Evolutionary conservation across 1,284 basidiomycete genomes (phyloP).

Genomic region (Blastosporella zonata): DNA sequence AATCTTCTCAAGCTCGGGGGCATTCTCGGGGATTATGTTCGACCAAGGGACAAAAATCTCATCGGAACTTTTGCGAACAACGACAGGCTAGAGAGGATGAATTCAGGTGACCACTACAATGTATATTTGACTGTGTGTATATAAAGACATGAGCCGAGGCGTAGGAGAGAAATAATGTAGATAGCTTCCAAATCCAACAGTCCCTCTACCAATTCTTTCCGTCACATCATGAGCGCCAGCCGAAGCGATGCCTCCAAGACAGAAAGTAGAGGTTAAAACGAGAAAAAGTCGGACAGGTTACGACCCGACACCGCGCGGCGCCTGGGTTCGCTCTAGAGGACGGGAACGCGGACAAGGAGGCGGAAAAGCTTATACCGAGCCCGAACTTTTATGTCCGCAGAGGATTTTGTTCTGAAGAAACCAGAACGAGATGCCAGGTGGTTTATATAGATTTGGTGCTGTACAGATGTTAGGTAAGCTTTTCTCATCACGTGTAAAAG

Average conservation of each 20-base stretch:
- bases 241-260: constrained; percentile 56
- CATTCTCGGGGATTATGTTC: constrained; percentile 5
- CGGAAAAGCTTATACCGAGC: constrained; percentile 70
- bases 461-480: constrained; percentile 30
- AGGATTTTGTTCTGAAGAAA: constrained; percentile 51
- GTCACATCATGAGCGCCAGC: constrained; percentile 41
- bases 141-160: not conserved
- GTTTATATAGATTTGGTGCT: constrained; percentile 27
- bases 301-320: constrained; percentile 32
- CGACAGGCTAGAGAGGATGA: not conserved
- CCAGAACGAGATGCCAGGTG: constrained; percentile 3
- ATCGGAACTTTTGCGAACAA: not conserved
- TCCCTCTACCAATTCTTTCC: constrained; percentile 26
- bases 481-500: constrained; percentile 26
- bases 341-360: constrained; percentile 89
- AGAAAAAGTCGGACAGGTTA: constrained; percentile 31
- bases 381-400: constrained; percentile 86
- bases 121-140: not conserved
- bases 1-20: constrained; percentile 10
- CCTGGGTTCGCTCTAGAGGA: constrained; percentile 64
- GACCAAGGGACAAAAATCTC: constrained; percentile 2
- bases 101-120: not conserved
- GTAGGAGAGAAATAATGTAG: constrained; percentile 22
- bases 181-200: constrained; percentile 24
- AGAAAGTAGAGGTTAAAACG: constrained; percentile 40